These are phyloP conservation scores for Boletellus ananiceps DNA, from an alignment of 768 basidiomycete genomes.

Conservation along the genomic window DNA sequence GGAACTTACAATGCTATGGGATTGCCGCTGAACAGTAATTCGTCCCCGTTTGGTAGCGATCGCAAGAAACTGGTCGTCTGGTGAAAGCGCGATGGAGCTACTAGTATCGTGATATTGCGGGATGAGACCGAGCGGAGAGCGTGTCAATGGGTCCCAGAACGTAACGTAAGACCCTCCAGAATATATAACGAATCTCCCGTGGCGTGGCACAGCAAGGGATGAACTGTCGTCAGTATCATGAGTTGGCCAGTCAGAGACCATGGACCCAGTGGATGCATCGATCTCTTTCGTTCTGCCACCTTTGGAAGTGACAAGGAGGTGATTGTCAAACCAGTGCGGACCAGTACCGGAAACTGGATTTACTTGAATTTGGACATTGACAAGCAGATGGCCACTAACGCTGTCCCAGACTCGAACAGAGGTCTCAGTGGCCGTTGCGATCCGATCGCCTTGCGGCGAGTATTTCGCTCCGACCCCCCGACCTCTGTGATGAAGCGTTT, in stretches of 20 bases:
- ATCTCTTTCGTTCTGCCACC: neutral
- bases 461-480: neutral
- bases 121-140: neutral
- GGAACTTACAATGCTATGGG: neutral
- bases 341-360: neutral
- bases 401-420: no score
- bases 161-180: neutral
- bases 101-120: neutral
- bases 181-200: conserved; percentile 1
- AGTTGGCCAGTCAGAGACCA: neutral
- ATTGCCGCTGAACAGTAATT: neutral
- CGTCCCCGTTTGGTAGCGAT: neutral
- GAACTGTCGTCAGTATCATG: neutral
- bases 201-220: conserved; percentile 1
- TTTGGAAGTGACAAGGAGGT: neutral
- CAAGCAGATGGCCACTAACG: neutral
- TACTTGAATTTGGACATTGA: neutral
- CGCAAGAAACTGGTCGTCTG: neutral
- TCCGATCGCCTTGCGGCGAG: neutral
- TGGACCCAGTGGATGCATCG: neutral
- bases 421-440: neutral
- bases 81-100: neutral
- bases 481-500: neutral
- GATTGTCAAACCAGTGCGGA: neutral
- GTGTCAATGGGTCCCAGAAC: conserved; percentile 1